Evolutionary conservation across 1,284 basidiomycete species (phyloP).

Genomic region (Gymnopus androsaceus): DNA sequence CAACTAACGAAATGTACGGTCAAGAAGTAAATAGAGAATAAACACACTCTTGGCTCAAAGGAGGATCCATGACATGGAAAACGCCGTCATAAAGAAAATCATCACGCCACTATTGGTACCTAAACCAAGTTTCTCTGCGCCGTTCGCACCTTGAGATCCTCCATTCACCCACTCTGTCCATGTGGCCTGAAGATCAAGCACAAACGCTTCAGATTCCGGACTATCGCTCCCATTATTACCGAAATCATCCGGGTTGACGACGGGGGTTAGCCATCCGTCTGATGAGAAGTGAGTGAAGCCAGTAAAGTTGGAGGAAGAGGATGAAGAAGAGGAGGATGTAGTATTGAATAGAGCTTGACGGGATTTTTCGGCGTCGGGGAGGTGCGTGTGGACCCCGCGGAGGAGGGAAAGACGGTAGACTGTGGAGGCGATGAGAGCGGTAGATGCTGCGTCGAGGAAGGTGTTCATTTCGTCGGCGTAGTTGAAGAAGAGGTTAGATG

Average conservation of each 20-base stretch:
- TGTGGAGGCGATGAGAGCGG: conserved; percentile 76
- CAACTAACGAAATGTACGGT: too few species aligned
- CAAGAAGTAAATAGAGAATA: too few species aligned
- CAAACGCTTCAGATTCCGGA: conserved; percentile 69
- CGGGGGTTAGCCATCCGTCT: conserved; percentile 66
- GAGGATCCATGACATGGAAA: background rate
- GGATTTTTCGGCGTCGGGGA: conserved; percentile 60
- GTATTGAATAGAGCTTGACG: conserved; percentile 57
- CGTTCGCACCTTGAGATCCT: conserved; percentile 51
- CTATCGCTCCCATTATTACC: conserved; percentile 49
- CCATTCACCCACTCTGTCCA: conserved; percentile 67
- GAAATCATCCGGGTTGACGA: conserved; percentile 69
- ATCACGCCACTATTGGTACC: background rate
- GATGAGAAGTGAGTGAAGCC: conserved; percentile 46
- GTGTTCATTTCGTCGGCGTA: conserved; percentile 62
- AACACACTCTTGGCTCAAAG: too few species aligned
- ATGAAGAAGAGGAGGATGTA: too few species aligned
- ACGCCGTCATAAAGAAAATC: background rate
- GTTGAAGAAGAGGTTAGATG: conserved; percentile 68
- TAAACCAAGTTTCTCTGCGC: conserved; percentile 14
- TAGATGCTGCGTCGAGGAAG: conserved; percentile 77
- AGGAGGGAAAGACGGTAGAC: conserved; percentile 72
- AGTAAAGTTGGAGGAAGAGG: conserved; percentile 22
- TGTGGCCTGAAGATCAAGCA: conserved; percentile 69
- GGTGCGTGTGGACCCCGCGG: conserved; percentile 46